These are phyloP conservation scores for Lunularia cruciata DNA, from an alignment of 225 moss, liverwort and hornwort species.

Conservation along the genomic window DNA sequence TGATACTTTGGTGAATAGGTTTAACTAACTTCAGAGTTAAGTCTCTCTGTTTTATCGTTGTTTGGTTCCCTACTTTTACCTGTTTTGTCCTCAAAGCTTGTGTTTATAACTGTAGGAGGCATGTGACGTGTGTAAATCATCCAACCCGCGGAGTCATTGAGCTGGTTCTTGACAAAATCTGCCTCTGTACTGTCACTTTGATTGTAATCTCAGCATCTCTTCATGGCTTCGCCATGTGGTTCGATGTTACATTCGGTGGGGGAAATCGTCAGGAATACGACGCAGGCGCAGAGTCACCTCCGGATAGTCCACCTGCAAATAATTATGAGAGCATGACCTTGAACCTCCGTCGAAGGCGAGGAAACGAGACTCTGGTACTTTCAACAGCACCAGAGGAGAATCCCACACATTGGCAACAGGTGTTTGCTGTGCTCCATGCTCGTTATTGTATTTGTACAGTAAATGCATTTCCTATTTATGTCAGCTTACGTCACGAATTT, in stretches of 20 bases:
- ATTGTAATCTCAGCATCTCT: slow-evolving; percentile 59
- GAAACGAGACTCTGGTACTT: slow-evolving; percentile 59
- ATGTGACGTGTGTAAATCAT: too few relatives aligned
- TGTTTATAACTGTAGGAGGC: too few relatives aligned
- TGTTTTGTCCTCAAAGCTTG: too few relatives aligned
- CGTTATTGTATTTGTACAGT: too few relatives aligned
- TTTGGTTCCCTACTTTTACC: too few relatives aligned
- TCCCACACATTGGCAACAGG: slow-evolving; percentile 97
- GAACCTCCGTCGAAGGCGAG: slow-evolving; percentile 36
- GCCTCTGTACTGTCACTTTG: background rate
- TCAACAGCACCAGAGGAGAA: slow-evolving; percentile 91
- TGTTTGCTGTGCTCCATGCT: background rate
- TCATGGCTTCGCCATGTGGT: slow-evolving; percentile 96
- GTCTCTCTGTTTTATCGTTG: too few relatives aligned
- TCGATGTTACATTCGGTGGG: slow-evolving; percentile 82
- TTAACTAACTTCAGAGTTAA: too few relatives aligned
- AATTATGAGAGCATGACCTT: slow-evolving; percentile 41
- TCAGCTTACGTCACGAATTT: too few relatives aligned
- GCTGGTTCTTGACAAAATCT: background rate
- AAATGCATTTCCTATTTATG: too few relatives aligned
- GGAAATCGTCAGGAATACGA: slow-evolving; percentile 36
- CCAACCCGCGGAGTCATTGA: too few relatives aligned
- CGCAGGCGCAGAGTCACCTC: slow-evolving; percentile 41
- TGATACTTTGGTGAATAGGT: too few relatives aligned
- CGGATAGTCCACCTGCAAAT: slow-evolving; percentile 51